Percentiles rank a stretch among this genome's conserved stretches.
phyloP scores from a whole-genome alignment of 1,284 basidiomycete species.

The Cutaneotrichosporon sp. region DNA sequence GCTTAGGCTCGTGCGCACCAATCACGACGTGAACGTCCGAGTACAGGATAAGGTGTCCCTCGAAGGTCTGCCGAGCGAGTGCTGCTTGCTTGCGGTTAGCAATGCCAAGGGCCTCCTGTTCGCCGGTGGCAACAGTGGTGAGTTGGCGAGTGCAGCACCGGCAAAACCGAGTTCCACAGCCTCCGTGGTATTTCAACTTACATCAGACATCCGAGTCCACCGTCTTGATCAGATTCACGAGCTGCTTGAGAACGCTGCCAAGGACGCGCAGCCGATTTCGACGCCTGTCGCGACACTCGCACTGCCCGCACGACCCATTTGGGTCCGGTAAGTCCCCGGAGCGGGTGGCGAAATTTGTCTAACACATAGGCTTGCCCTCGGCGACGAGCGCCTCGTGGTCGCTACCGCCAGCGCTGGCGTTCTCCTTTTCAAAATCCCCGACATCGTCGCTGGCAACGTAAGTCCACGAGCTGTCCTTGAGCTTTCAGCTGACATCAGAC shows the following conservation, averaged over 20 bases:
- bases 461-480: slow-evolving; percentile 6
- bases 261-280: slow-evolving; percentile 26
- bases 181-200: too few species aligned
- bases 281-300: slow-evolving; percentile 26
- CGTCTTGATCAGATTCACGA: slow-evolving; percentile 32
- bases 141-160: not conserved
- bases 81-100: slow-evolving; percentile 48
- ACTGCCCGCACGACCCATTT: slow-evolving; percentile 40
- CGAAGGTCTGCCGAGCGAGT: slow-evolving; percentile 38
- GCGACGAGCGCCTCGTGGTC: slow-evolving; percentile 39
- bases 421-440: slow-evolving; percentile 30
- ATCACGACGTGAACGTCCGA: slow-evolving; percentile 46
- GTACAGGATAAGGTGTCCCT: slow-evolving; percentile 40
- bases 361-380: slow-evolving; percentile 34
- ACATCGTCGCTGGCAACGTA: slow-evolving; percentile 37
- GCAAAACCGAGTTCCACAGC: not conserved
- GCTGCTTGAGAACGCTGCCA: slow-evolving; percentile 28
- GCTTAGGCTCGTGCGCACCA: slow-evolving; percentile 46
- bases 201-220: slow-evolving; percentile 39
- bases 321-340: slow-evolving; percentile 33
- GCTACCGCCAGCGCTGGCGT: slow-evolving; percentile 30
- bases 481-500: slow-evolving; percentile 19
- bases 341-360: not conserved
- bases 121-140: slow-evolving; percentile 39
- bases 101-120: slow-evolving; percentile 44